Percentiles rank a stretch among this genome's conserved stretches.
These are phyloP conservation scores for Phytophthora pinifolia DNA, from an alignment of 352 stramenopile genomes.

Conservation along the genomic window DNA sequence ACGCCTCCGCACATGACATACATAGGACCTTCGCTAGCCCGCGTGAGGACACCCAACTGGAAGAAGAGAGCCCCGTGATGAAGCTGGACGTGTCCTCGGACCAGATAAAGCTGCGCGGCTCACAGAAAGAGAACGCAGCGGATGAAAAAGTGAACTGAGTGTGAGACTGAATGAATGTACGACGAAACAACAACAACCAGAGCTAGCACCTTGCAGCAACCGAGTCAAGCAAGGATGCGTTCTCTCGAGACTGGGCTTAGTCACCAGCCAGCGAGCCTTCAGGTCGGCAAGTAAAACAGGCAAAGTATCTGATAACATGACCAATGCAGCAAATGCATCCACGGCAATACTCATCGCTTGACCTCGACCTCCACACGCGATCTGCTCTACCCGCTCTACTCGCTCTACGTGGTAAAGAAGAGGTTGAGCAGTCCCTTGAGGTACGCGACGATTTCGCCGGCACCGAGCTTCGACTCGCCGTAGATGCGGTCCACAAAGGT, in stretches of 20 bases:
- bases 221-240: not conserved
- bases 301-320: conserved; percentile 29
- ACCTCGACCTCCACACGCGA: conserved; percentile 12
- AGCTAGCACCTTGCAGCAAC: conserved; percentile 10
- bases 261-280: conserved; percentile 10
- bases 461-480: conserved; percentile 97
- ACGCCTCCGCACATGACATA: conserved; percentile 3
- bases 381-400: conserved; percentile 10
- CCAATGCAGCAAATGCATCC: conserved; percentile 24
- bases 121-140: conserved; percentile 11
- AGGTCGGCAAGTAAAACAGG: conserved; percentile 20
- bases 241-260: conserved; percentile 10
- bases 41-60: conserved; percentile 10
- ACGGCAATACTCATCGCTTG: conserved; percentile 24
- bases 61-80: conserved; percentile 25
- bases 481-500: conserved; percentile 99
- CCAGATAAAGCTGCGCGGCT: conserved; percentile 22
- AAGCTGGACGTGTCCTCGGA: conserved; percentile 13
- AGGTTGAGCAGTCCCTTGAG: conserved; percentile 95
- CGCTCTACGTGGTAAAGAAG: conserved; percentile 93
- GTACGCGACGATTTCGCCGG: conserved; percentile 97
- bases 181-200: conserved; percentile 18
- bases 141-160: conserved; percentile 14
- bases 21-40: conserved; percentile 15
- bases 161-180: conserved; percentile 28